Evolutionary conservation across 306 rosid species (phyloP), one percentile per base, ranked within the genome.

Genomic region (Hippophae gyantsensis): DNA sequence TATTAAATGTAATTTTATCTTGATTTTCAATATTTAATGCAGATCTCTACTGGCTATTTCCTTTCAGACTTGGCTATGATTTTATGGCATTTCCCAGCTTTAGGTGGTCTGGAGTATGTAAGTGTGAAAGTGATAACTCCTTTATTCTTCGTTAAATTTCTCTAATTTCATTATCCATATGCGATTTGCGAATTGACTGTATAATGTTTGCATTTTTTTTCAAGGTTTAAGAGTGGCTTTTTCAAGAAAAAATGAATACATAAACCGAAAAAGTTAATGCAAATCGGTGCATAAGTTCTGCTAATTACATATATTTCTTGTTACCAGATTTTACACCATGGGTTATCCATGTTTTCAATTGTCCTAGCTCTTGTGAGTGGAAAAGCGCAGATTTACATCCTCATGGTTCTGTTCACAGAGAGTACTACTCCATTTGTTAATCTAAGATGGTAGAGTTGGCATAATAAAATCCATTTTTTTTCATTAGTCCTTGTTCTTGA

Each of bases 21-120:
- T 67, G 25, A 50, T 48, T 49, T 52, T 57, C 25, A 42, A 13
- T 54, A 43, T 69, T 55, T 71, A 62, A 52, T 59, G 62, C 90
- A 90, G 97, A 61, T 83, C 72, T 90, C 97, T 67, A 58, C 77
- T 61, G 97, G 97, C 38, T 90, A 90, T 77, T 90, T 90, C 74
- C 80, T 87, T 58, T 58, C 97, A 50, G 97, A 90, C 78, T 64
- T 90, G 69, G 84, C 77, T 11, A 82, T 90, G 94, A 70, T 90
- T 66, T 72, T 79, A 57, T 84, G 97, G 95, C 60, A 52, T 63
- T 90, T 75, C 72, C 97, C 97, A 13, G 87, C 89, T 61, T 73
- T 90, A 68, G 97, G 97, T 40, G 97, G 95, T 60, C 53, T 76
- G 62, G 97, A 87, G 81, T 90, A 87, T 70, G 97, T 90, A 81